A percentile compares a stretch with the other conserved stretches of the same genome.
Evolutionary conservation across 306 rosid species (phyloP).

Genomic region (Calophaca sinica): DNA sequence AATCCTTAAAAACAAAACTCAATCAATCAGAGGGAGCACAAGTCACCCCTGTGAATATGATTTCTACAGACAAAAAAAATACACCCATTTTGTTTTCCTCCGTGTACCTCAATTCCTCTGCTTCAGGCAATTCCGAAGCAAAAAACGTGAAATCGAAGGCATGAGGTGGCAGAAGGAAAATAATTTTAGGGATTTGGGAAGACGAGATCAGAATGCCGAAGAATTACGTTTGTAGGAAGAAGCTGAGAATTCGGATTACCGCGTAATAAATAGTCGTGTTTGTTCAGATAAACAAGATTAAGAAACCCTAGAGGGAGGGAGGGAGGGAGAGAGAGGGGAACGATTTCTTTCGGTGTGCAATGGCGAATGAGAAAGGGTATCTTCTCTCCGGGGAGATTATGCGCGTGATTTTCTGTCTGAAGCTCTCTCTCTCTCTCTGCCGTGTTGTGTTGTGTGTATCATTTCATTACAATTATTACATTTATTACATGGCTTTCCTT

Average conservation of each 20-base stretch:
- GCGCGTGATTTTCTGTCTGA: conserved; percentile 46
- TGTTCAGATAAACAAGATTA: neutral
- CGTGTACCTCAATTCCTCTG: conserved; percentile 14
- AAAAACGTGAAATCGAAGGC: conserved; percentile 16
- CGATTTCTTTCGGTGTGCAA: conserved; percentile 40
- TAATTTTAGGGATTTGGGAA: conserved; percentile 15
- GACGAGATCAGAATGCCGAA: neutral
- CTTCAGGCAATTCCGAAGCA: conserved; percentile 29
- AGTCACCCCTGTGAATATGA: conserved; percentile 24
- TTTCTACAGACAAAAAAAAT: conserved; percentile 2
- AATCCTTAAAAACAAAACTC: conserved; percentile 25
- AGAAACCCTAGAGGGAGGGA: conserved; percentile 55
- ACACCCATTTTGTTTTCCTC: neutral
- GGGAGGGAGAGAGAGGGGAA: conserved; percentile 21
- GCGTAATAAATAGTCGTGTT: conserved; percentile 41
- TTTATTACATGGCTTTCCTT: neutral
- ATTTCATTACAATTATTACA: neutral
- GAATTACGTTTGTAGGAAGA: neutral
- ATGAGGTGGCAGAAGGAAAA: conserved; percentile 11
- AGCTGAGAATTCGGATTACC: conserved; percentile 62
- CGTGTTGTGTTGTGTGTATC: no score
- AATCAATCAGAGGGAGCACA: conserved; percentile 23
- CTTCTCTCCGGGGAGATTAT: conserved; percentile 24
- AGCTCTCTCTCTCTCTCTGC: neutral
- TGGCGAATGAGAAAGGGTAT: conserved; percentile 12